phyloP scores from a whole-genome alignment of 1,284 basidiomycete genomes.

The Trichosporon ovoides region DNA sequence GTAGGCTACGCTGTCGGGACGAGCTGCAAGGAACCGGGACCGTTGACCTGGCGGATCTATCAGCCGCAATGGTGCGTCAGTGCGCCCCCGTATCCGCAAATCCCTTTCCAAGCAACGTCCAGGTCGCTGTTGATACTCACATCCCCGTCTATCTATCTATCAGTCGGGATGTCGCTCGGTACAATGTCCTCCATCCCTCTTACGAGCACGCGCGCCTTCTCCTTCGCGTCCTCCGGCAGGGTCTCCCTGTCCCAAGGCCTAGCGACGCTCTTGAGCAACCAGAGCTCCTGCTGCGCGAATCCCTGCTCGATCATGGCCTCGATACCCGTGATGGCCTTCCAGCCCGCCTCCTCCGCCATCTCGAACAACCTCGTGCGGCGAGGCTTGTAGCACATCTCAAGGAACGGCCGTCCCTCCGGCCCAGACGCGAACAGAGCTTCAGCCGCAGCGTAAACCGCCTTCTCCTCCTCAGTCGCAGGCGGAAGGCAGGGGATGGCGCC shows the following conservation, averaged over 20 bases:
- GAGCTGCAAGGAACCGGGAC: no score
- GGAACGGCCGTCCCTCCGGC: conserved; percentile 21
- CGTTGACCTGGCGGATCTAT: no score
- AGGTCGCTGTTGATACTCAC: neutral
- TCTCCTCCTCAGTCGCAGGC: conserved; percentile 12
- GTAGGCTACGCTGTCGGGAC: no score
- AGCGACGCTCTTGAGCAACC: conserved; percentile 22
- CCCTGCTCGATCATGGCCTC: conserved; percentile 48
- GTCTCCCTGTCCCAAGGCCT: neutral
- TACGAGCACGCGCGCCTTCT: conserved; percentile 10
- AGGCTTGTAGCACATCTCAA: conserved; percentile 48
- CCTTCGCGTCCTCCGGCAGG: conserved; percentile 9
- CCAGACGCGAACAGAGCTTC: conserved; percentile 7
- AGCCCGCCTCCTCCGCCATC: conserved; percentile 27
- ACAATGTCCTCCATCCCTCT: conserved; percentile 12
- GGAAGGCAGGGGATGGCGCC: conserved; percentile 21
- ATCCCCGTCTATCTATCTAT: neutral
- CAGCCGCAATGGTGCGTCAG: no score
- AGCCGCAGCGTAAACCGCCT: conserved; percentile 16
- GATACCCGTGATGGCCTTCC: conserved; percentile 35
- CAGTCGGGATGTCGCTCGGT: neutral
- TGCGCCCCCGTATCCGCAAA: no score
- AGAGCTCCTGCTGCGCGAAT: conserved; percentile 35
- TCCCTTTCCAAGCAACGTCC: no score
- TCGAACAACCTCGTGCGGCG: conserved; percentile 37